Evolutionary conservation across 441 rosid species (phyloP).

Genomic region (Melastoma candidum): DNA sequence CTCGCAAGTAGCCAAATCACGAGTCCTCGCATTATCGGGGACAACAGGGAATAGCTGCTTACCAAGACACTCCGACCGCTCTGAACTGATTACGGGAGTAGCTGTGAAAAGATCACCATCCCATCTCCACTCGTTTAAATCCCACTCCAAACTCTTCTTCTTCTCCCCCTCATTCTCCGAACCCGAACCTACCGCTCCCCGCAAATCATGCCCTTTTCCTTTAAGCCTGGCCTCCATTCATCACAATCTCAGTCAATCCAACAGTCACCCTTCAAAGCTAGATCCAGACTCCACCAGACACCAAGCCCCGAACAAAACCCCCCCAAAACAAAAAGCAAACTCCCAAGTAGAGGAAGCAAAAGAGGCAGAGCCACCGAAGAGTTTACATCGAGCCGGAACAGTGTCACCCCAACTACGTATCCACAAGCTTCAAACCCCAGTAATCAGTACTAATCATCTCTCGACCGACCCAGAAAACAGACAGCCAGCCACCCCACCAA

Average conservation of each 20-base stretch:
- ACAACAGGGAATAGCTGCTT: slow-evolving; percentile 25
- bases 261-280: no score
- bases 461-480: no score
- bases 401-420: no score
- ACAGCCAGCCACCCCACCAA: no score
- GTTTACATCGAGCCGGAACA: no score
- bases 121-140: slow-evolving; percentile 42
- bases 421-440: no score
- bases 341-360: no score
- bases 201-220: slow-evolving; percentile 22
- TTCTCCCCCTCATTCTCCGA: slow-evolving; percentile 23
- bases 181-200: slow-evolving; percentile 32
- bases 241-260: not conserved
- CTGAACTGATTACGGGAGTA: slow-evolving; percentile 20
- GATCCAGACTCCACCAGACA: no score
- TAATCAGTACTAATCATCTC: no score
- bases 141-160: slow-evolving; percentile 16
- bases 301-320: no score
- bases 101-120: slow-evolving; percentile 36
- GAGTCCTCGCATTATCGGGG: slow-evolving; percentile 16
- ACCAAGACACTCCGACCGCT: slow-evolving; percentile 25
- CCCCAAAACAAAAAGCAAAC: no score
- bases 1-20: slow-evolving; percentile 12
- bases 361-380: no score
- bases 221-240: slow-evolving; percentile 11